Percentiles rank a stretch among this genome's conserved stretches.
phyloP scores from a whole-genome alignment of 768 basidiomycete species.

The Mycena metata region DNA sequence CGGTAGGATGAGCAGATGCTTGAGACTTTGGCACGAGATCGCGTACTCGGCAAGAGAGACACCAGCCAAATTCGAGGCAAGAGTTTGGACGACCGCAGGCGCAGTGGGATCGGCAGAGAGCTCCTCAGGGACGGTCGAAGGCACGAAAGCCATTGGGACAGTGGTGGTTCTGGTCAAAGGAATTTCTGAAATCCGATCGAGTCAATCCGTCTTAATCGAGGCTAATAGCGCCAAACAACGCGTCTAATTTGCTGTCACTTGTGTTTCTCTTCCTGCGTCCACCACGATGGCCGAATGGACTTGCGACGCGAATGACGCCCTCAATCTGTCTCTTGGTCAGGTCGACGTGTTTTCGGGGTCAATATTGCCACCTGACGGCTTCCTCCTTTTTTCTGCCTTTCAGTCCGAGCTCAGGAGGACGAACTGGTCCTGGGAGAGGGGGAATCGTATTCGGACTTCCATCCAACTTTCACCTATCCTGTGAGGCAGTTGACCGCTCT shows the following conservation, averaged over 20 bases:
- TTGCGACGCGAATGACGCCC: constrained; percentile 80
- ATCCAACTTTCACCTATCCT: constrained; percentile 95
- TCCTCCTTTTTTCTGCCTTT: background rate
- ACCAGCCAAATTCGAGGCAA: constrained; percentile 44
- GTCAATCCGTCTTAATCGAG: background rate
- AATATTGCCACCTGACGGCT: constrained; percentile 8
- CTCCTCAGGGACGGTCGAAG: constrained; percentile 40
- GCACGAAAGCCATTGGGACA: constrained; percentile 17
- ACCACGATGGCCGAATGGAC: constrained; percentile 77
- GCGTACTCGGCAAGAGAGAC: constrained; percentile 50
- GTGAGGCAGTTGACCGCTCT: constrained; percentile 57
- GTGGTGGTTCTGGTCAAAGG: background rate
- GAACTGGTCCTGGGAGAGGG: constrained; percentile 66
- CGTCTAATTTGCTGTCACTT: constrained; percentile 17
- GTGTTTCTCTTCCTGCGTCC: background rate
- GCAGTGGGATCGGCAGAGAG: constrained; percentile 44
- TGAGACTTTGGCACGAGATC: background rate
- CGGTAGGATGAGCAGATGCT: constrained; percentile 17
- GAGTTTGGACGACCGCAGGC: constrained; percentile 42
- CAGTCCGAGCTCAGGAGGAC: constrained; percentile 82
- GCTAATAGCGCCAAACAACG: constrained; percentile 21
- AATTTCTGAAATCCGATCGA: constrained; percentile 3
- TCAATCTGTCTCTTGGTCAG: constrained; percentile 82
- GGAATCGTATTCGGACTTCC: constrained; percentile 77
- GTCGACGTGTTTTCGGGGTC: background rate